A percentile compares a stretch with the other conserved stretches of the same genome.
Evolutionary conservation across 306 rosid genomes (phyloP).

Genomic region (Prunus fruticosa): DNA sequence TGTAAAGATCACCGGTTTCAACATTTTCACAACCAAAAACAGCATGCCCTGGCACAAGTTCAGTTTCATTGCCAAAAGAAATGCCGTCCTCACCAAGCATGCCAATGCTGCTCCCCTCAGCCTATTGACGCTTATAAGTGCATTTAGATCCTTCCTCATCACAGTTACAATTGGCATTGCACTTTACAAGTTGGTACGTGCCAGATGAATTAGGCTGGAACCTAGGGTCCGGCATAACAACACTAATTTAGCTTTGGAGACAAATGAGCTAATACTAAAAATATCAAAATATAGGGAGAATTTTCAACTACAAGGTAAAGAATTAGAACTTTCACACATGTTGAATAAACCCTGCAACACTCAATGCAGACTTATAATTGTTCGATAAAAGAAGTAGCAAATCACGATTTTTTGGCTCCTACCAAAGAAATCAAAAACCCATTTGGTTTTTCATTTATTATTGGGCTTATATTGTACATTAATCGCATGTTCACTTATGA

Average conservation of each 20-base stretch:
- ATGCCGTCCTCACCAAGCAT: conserved; percentile 40
- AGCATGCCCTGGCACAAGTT: conserved; percentile 44
- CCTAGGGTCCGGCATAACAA: conserved; percentile 40
- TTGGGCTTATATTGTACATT: too few species aligned
- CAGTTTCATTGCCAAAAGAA: conserved; percentile 48
- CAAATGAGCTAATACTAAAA: neutral
- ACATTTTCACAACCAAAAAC: conserved; percentile 51
- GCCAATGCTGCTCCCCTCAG: conserved; percentile 51
- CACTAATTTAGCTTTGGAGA: neutral
- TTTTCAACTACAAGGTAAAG: neutral
- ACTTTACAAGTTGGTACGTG: conserved; percentile 46
- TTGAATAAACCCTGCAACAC: neutral
- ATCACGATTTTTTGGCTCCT: neutral
- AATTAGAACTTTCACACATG: neutral
- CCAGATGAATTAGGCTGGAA: conserved; percentile 39
- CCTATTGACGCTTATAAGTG: conserved; percentile 48
- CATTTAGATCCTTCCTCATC: conserved; percentile 37
- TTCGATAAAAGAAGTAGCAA: neutral
- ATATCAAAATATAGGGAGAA: neutral
- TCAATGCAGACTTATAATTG: neutral
- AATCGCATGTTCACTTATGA: too few species aligned
- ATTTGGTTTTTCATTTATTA: too few species aligned
- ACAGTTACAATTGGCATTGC: conserved; percentile 39
- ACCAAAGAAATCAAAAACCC: neutral
- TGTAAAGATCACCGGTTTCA: conserved; percentile 52